Percentiles rank a stretch among this genome's conserved stretches.
Evolutionary conservation across 768 basidiomycete species (phyloP).

Genomic region (Infundibulicybe gibba): DNA sequence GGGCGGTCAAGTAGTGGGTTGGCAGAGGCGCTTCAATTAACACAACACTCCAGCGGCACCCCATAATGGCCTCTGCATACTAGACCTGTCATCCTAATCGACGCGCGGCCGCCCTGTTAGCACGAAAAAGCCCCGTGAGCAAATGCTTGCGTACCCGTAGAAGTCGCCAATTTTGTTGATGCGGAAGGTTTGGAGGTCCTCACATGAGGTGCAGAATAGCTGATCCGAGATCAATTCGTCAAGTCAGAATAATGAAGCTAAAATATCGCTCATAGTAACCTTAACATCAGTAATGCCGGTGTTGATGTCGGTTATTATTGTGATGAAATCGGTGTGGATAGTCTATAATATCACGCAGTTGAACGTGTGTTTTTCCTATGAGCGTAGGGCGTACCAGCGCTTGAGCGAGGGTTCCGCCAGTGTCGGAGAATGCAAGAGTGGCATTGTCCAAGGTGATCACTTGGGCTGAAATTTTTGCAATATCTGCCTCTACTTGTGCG

Average conservation of each 20-base stretch:
- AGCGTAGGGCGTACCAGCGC: slow-evolving; percentile 19
- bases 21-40: too few species aligned
- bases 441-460: slow-evolving; percentile 5
- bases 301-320: slow-evolving; percentile 15
- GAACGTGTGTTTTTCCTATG: neutral
- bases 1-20: too few species aligned
- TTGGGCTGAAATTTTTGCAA: neutral
- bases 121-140: too few species aligned
- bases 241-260: too few species aligned
- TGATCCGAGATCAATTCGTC: too few species aligned
- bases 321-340: slow-evolving; percentile 20
- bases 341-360: slow-evolving; percentile 5
- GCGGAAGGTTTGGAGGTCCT: slow-evolving; percentile 21
- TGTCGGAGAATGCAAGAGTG: slow-evolving; percentile 2
- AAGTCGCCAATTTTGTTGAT: too few species aligned
- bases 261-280: slow-evolving; percentile 5
- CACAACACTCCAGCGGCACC: too few species aligned
- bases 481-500: slow-evolving; percentile 7
- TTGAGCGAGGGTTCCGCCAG: slow-evolving; percentile 14
- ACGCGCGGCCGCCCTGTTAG: too few species aligned
- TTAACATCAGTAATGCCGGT: slow-evolving; percentile 20
- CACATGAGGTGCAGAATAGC: slow-evolving; percentile 9
- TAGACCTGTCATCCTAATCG: too few species aligned
- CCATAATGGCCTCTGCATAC: too few species aligned
- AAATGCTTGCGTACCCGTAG: too few species aligned